Evolutionary conservation across 345 rosid genomes (phyloP).

Genomic region (Viola odorata): DNA sequence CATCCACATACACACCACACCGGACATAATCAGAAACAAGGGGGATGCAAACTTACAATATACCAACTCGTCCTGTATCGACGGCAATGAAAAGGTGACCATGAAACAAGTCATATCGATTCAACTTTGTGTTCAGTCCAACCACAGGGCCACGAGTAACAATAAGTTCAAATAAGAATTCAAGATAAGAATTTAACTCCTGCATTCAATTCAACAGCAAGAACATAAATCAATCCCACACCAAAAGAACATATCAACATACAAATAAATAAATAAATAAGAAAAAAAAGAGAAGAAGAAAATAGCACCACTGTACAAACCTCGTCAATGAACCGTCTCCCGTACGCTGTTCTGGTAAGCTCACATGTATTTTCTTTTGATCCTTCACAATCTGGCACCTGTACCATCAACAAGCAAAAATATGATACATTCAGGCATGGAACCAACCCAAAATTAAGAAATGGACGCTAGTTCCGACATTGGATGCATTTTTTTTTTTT

Average conservation of each 20-base stretch:
- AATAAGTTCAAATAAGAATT: conserved; percentile 63
- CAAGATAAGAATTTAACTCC: conserved; percentile 71
- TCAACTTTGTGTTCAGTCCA: conserved; percentile 57
- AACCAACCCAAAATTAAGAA: neutral
- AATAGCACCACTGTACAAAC: conserved; percentile 18
- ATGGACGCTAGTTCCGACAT: neutral
- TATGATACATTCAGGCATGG: neutral
- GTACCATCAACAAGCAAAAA: neutral
- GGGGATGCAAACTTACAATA: conserved; percentile 50
- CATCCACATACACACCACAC: neutral
- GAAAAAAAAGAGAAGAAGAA: neutral
- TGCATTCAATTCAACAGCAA: conserved; percentile 23
- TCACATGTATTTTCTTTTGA: conserved; percentile 39
- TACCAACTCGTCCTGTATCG: conserved; percentile 67
- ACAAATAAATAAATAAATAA: neutral
- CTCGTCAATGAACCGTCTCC: conserved; percentile 62
- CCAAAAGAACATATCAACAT: neutral
- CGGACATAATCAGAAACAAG: neutral
- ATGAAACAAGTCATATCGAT: conserved; percentile 78
- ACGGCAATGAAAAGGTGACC: conserved; percentile 72
- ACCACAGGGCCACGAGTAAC: conserved; percentile 58
- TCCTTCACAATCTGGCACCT: conserved; percentile 68
- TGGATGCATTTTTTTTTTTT: too few species aligned
- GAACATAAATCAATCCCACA: neutral
- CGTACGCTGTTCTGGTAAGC: conserved; percentile 81